Base-by-base conservation (phyloP, 495 filamentous ascomycete genomes). In the Recurvomyces mirabilis region DNA sequence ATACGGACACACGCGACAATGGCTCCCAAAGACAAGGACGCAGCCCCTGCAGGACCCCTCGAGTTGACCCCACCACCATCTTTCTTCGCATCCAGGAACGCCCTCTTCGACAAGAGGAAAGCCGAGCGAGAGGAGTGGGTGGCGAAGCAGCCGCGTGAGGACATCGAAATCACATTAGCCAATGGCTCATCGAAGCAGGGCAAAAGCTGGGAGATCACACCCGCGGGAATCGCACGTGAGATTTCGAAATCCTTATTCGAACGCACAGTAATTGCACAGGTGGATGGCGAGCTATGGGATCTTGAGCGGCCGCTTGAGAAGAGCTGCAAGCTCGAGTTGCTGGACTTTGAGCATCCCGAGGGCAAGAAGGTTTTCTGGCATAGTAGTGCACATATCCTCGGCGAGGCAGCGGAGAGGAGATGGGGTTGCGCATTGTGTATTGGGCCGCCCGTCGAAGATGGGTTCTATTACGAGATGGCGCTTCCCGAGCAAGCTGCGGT, bases 401-500 rank as follows among this genome's bases (percentile, higher is more conserved):
- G 91, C 43, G 89, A 95, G 62, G 86, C 87, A 36, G 83, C 79
- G 30, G 93, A 98, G 62, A 75, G 79, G 49, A 75, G 87, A 51
- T 98, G 83, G 60, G 83, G 82, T 34, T 95, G 87, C 65, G 77
- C 87, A 46, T 72, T 98, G 36, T 93, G 85, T 52, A 87, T 94
- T 56, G 91, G 91, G 7, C 91, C 91, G 17, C 91, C 88, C 6
- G 85, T 85, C 24, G 78, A 88, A 12, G 80, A 88, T 63, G 91
- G 93, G 26, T 98, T 96, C 73, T 96, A 93, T 70, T 96, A 96
- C 63, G 89, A 98, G 59, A 94, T 96, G 87, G 80, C 78, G 13
- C 73, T 94, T 17, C 80, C 81, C 19, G 82, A 77, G 19, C 75
- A 74, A 48, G 74, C 74, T 38, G 78, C 79, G 26, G 87, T 98